Percentiles rank a stretch among this genome's conserved stretches.
Evolutionary conservation across 2,329 filamentous ascomycete genomes (phyloP).

Genomic region (Talaromyces islandicus): DNA sequence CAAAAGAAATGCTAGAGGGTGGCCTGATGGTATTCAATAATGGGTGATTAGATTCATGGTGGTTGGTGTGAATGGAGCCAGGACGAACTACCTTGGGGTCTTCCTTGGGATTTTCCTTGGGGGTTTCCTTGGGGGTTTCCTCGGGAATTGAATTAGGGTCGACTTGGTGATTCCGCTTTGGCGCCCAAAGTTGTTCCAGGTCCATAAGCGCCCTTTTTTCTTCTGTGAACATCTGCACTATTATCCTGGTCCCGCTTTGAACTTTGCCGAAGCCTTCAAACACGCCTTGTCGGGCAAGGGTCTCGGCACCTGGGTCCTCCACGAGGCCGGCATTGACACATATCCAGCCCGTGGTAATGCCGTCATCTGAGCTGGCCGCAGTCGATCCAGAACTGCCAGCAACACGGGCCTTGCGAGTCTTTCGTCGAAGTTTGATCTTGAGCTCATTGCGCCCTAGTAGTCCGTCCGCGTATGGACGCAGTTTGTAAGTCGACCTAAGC

Average conservation of each 20-base stretch:
- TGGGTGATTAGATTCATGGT: constrained; percentile 18
- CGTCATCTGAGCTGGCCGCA: constrained; percentile 62
- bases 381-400: constrained; percentile 64
- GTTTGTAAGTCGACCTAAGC: constrained; percentile 65
- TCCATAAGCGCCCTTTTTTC: constrained; percentile 63
- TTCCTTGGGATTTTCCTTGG: neutral
- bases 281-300: constrained; percentile 21
- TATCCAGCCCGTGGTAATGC: constrained; percentile 91
- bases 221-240: constrained; percentile 67
- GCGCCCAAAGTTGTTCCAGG: constrained; percentile 60
- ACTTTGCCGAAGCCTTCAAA: constrained; percentile 72
- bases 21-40: constrained; percentile 13
- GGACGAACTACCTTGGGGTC: constrained; percentile 17
- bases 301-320: constrained; percentile 43
- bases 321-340: constrained; percentile 82
- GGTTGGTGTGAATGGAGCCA: constrained; percentile 13
- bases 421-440: constrained; percentile 75
- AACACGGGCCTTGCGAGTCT: constrained; percentile 74
- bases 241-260: constrained; percentile 54
- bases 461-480: constrained; percentile 77
- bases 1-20: constrained; percentile 14
- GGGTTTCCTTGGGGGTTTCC: neutral
- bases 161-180: constrained; percentile 21
- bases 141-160: neutral
- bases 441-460: constrained; percentile 84